These are phyloP conservation scores for Ceratocystis diversiconidia DNA, from an alignment of 2,329 filamentous ascomycete species.

Conservation along the genomic window DNA sequence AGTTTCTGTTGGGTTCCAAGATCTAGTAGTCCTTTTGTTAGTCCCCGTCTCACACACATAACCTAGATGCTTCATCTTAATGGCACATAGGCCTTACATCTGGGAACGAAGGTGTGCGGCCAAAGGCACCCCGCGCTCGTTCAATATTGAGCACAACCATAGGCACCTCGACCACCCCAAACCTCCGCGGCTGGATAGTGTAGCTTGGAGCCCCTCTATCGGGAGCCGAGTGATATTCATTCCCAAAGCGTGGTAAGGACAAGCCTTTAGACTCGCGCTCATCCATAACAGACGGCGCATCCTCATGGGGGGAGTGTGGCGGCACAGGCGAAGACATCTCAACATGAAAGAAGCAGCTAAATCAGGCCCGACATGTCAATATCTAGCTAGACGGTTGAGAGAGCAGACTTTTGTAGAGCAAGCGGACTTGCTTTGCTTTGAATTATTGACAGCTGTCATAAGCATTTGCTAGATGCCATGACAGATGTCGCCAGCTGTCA, in stretches of 20 bases:
- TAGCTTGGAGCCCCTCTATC: conserved; percentile 16
- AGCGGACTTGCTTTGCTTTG: not conserved
- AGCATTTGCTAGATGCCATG: not conserved
- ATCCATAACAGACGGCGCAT: not conserved
- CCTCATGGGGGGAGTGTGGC: not conserved
- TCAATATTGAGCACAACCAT: conserved; percentile 33
- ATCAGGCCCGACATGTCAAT: not conserved
- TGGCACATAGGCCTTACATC: conserved; percentile 25
- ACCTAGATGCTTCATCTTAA: not conserved
- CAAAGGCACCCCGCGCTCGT: conserved; percentile 31
- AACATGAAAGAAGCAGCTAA: not conserved
- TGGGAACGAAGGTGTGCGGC: conserved; percentile 27
- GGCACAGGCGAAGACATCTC: not conserved
- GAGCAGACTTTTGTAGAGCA: not conserved
- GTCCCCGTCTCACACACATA: not conserved
- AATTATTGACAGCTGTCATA: not conserved
- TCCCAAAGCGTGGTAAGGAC: not conserved
- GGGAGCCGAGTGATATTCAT: not conserved
- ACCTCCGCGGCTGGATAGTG: conserved; percentile 25
- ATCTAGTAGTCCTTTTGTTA: conserved; percentile 25
- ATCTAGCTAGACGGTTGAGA: not conserved
- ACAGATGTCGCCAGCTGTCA: not conserved
- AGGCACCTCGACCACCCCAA: conserved; percentile 32
- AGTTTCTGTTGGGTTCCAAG: conserved; percentile 35
- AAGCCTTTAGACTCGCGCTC: not conserved